Conservation (phyloP, 2,329 filamentous ascomycete species). For the Ophiostoma piceae region DNA sequence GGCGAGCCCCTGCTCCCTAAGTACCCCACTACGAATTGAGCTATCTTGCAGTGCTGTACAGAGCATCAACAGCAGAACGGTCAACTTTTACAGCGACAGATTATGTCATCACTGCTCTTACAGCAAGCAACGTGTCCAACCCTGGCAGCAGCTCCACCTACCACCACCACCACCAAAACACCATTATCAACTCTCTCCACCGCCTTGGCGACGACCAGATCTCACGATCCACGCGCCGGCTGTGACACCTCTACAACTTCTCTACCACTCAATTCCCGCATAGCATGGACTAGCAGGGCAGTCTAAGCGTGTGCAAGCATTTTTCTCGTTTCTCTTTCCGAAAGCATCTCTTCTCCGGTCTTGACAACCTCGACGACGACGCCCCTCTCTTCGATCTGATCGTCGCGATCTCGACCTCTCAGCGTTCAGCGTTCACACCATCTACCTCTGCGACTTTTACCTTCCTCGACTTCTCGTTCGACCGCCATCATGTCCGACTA, state of each 20-base stretch:
- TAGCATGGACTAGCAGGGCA: conserved; percentile 21
- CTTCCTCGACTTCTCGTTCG: not conserved
- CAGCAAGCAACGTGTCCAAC: conserved; percentile 25
- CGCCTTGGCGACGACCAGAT: conserved; percentile 16
- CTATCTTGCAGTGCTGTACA: not conserved
- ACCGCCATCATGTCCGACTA: conserved; percentile 38
- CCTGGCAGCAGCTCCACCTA: conserved; percentile 10
- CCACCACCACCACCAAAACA: conserved; percentile 13
- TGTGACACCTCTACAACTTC: conserved; percentile 13
- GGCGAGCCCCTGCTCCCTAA: not conserved
- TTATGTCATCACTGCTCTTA: conserved; percentile 8
- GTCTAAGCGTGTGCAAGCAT: not conserved
- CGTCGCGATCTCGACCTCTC: not conserved
- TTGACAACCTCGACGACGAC: not conserved
- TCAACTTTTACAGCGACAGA: not conserved
- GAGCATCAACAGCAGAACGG: not conserved
- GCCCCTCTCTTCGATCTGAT: not conserved
- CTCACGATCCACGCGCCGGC: conserved; percentile 10
- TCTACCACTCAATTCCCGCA: conserved; percentile 8
- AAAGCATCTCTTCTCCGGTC: not conserved
- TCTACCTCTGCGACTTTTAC: not conserved
- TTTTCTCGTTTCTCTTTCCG: not conserved
- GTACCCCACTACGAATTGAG: not conserved
- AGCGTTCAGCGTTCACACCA: not conserved
- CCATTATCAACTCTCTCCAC: conserved; percentile 15